Base-by-base conservation (phyloP, 805 yeast species). In the Saccharomycopsis javanensis region DNA sequence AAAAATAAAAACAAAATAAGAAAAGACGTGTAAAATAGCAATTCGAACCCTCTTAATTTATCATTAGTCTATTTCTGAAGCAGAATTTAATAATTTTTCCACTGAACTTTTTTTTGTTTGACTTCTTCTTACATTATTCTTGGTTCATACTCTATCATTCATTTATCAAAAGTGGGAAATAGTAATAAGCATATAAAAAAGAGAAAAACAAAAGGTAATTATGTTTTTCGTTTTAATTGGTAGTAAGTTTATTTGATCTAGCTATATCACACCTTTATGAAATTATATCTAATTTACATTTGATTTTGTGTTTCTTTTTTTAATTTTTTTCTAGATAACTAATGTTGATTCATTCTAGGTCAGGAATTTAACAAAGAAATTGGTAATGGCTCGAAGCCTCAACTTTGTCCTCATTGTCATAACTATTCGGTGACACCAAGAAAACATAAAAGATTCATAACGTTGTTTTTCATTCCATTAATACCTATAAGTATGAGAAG, bases 381-480 rank as follows among this genome's bases (percentile, higher is more conserved):
- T 13, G 50, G 27, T 27, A 15, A 18, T 8, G 34, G 33, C 38
- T 37, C 45, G 37, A 60, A 60, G 51, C 57, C 56, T n/a, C 42
- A 46, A 30, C 56, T 74, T 59, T 82, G 87, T 64, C 81, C 82
- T 18, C 75, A 79, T 59, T 82, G 87, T 61, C 83, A 80, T 63
- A 82, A 82, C 64, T 72, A 72, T 57, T 71, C 79, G 28, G 86
- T 80, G 3, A 67, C 69, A 55, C 80, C 84, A 0, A 70, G 79
- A 8, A 75, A 80, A 60, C 71, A 81, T 51, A 76, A 75, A 61
- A 79, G 80, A 63, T 78, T 80, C 64, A 72, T 82, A 37, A 72
- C 82, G 0, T 54, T 80, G 8, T 80, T 79, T 72, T 80, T 78
- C 62, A 69, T 80, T 30, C 85, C 85, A 1, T 63, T 80, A 13